Evolutionary conservation across 2,329 filamentous ascomycete genomes (phyloP).

Genomic region (Thyridium curvatum): DNA sequence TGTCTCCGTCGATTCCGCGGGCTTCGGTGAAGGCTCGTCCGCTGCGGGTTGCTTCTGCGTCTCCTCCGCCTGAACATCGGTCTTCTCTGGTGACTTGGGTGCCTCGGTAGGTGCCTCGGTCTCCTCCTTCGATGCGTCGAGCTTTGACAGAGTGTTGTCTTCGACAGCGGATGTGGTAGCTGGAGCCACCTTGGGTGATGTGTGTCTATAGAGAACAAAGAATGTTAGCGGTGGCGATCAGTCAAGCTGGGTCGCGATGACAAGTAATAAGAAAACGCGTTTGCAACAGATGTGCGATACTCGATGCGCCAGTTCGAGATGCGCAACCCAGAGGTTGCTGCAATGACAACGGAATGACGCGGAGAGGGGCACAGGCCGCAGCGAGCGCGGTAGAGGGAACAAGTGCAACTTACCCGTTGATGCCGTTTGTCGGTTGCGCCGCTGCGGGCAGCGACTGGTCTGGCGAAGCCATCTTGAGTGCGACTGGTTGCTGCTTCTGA

Average conservation of each 20-base stretch:
- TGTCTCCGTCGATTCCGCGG: neutral
- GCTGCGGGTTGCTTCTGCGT: too few species aligned
- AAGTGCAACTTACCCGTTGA: conserved; percentile 51
- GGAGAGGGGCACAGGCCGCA: neutral
- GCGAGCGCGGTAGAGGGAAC: too few species aligned
- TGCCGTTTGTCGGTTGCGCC: conserved; percentile 14
- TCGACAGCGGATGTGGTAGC: conserved; percentile 5
- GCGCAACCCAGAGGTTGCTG: neutral
- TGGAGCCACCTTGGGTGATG: neutral
- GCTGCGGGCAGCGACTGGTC: conserved; percentile 16
- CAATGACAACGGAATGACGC: neutral
- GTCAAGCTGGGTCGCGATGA: too few species aligned
- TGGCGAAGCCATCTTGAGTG: conserved; percentile 42
- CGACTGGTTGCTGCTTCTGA: conserved; percentile 33
- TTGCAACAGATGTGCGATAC: neutral
- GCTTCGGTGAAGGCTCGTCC: too few species aligned
- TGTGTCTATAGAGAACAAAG: neutral
- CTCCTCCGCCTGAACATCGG: neutral
- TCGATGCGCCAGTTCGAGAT: too few species aligned
- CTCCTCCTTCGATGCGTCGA: conserved; percentile 2
- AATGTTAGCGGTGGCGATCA: neutral
- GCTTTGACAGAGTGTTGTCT: conserved; percentile 4
- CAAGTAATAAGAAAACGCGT: neutral
- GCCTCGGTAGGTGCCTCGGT: neutral
- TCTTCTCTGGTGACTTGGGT: neutral